Percentiles rank a stretch among this genome's conserved stretches.
These are phyloP conservation scores for Trebouxiophyceae sp. DNA, from an alignment of 163 green algal species.

Conservation along the genomic window DNA sequence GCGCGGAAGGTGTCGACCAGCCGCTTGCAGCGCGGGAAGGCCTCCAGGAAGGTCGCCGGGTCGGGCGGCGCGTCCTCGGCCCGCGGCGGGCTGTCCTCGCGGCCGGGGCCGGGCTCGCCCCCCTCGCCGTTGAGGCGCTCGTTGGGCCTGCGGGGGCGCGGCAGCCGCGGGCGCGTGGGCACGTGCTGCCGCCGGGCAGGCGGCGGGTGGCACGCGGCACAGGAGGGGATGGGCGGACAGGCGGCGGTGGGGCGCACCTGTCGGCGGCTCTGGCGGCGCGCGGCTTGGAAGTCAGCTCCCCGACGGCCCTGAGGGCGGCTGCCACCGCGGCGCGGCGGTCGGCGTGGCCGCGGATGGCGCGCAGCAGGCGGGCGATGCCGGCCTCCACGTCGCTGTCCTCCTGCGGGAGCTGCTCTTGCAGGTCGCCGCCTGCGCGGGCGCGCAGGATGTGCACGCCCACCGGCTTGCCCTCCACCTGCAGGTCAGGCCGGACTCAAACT, in stretches of 20 bases:
- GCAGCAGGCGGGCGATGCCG: slow-evolving; percentile 20
- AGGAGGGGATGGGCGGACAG: neutral
- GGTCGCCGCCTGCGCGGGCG: slow-evolving; percentile 5
- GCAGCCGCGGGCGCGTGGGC: slow-evolving; percentile 9
- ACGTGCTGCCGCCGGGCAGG: slow-evolving; percentile 2
- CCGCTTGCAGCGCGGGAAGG: slow-evolving; percentile 14
- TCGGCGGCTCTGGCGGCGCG: neutral
- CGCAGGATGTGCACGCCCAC: slow-evolving; percentile 16
- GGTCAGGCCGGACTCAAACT: neutral
- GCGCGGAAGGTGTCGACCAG: slow-evolving; percentile 24
- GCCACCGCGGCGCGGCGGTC: slow-evolving; percentile 11
- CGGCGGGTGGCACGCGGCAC: neutral
- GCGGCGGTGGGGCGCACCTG: neutral
- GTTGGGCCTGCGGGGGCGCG: slow-evolving; percentile 7
- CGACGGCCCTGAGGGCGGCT: slow-evolving; percentile 16
- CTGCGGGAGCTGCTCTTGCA: slow-evolving; percentile 2
- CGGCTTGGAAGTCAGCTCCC: neutral
- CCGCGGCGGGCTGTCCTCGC: neutral
- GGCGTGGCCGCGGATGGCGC: slow-evolving; percentile 7
- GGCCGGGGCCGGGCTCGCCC: too few species aligned
- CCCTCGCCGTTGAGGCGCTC: too few species aligned
- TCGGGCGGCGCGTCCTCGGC: neutral
- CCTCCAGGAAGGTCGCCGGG: slow-evolving; percentile 7
- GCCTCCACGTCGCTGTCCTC: slow-evolving; percentile 13
- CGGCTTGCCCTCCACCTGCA: slow-evolving; percentile 20